These are phyloP conservation scores for Eutrema salsugineum DNA, from an alignment of 441 rosid genomes.

Conservation along the genomic window DNA sequence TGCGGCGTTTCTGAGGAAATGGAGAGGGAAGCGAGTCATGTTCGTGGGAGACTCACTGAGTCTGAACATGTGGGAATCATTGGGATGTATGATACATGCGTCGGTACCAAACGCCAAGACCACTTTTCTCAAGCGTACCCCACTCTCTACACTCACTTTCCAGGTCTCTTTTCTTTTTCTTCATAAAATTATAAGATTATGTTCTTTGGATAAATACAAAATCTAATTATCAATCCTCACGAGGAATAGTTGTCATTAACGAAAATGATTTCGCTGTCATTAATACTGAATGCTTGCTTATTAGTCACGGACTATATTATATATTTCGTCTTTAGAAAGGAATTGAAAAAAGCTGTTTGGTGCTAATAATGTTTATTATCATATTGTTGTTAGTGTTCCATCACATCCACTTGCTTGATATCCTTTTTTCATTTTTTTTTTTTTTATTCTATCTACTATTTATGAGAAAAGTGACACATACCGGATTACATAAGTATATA, in stretches of 20 bases:
- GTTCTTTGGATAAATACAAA: conserved; percentile 24
- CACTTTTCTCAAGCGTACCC: conserved; percentile 38
- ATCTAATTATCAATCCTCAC: conserved; percentile 11
- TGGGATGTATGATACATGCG: conserved; percentile 65
- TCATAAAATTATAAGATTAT: neutral
- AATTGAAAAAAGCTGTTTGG: conserved; percentile 8
- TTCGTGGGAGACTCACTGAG: conserved; percentile 87
- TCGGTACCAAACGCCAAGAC: conserved; percentile 55
- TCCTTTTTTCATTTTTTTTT: too few relatives aligned
- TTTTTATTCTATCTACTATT: too few relatives aligned
- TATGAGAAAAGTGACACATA: conserved; percentile 12
- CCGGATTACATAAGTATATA: neutral
- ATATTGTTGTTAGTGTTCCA: conserved; percentile 15
- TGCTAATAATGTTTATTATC: conserved; percentile 18
- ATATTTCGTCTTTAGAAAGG: neutral
- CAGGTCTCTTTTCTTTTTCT: conserved; percentile 38
- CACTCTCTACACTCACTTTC: conserved; percentile 62
- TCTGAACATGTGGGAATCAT: conserved; percentile 76
- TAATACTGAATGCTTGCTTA: neutral
- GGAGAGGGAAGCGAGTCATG: conserved; percentile 71
- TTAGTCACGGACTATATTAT: conserved; percentile 19
- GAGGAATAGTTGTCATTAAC: conserved; percentile 23
- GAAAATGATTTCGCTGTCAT: conserved; percentile 4
- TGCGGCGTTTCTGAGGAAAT: conserved; percentile 44
- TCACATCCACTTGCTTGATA: conserved; percentile 22